A percentile compares a stretch with the other conserved stretches of the same genome.
These are phyloP conservation scores for Coprinopsis sp. DNA, from an alignment of 768 basidiomycete species.

Conservation along the genomic window DNA sequence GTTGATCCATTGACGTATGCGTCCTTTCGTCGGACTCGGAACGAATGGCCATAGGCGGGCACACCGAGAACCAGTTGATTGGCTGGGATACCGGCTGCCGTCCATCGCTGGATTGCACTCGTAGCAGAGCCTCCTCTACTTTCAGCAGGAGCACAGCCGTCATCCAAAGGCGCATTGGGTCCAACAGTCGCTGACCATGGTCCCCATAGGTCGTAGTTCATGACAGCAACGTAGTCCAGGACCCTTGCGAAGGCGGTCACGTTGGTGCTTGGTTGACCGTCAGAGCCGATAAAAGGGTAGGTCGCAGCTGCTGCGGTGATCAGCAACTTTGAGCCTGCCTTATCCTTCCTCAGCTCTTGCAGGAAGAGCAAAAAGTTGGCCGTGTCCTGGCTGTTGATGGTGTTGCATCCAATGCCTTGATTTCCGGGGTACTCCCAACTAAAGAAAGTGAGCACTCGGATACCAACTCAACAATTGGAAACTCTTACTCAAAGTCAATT, in stretches of 20 bases:
- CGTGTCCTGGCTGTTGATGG: constrained; percentile 55
- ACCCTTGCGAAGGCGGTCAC: constrained; percentile 71
- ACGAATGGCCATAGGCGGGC: constrained; percentile 80
- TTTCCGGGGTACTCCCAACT: constrained; percentile 87
- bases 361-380: constrained; percentile 80
- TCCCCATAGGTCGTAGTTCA: constrained; percentile 74
- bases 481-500: constrained; percentile 47
- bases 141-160: constrained; percentile 60
- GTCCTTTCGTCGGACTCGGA: constrained; percentile 39
- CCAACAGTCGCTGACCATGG: constrained; percentile 64
- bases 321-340: constrained; percentile 51
- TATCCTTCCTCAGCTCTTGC: constrained; percentile 56
- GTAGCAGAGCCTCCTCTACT: constrained; percentile 71
- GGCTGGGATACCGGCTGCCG: constrained; percentile 67
- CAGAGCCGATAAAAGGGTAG: constrained; percentile 35
- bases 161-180: constrained; percentile 84
- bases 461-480: background rate
- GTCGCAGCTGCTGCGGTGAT: constrained; percentile 46
- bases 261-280: constrained; percentile 56
- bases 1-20: constrained; percentile 41
- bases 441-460: background rate
- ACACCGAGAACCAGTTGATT: constrained; percentile 74
- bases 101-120: constrained; percentile 71
- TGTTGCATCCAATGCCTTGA: constrained; percentile 71
- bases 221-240: constrained; percentile 49